Evolutionary conservation across 2,329 filamentous ascomycete genomes (phyloP), one percentile per base, ranked within the genome.

Genomic region (Huntiella omanensis): DNA sequence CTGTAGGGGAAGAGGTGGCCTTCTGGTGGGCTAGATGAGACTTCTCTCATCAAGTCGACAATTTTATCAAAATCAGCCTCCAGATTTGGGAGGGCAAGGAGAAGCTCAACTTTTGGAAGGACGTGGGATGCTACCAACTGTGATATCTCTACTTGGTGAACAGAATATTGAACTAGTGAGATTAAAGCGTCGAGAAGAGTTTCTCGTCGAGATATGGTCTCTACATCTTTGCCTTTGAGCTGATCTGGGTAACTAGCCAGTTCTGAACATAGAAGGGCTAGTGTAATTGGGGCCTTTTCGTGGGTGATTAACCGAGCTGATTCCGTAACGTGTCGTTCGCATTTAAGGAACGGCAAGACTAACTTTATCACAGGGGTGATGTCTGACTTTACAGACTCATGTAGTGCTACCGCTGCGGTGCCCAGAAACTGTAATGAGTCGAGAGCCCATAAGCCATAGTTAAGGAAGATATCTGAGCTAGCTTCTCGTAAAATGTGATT

Each of bases 381-480:
- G 15, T 59, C 58, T 34, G 52, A 55, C 12, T 55, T 55, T 46
- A 54, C 53, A 40, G 53, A 34, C 35, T 55, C 45, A 34, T 59
- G 58, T 59, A 65, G 63, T 51, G 57, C 56, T 28, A 58, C 60
- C 48, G 66, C 63, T 8, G 60, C 55, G 15, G 59, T 54, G 43
- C 64, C 60, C 28, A 72, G 55, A 37, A 64, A 60, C 33, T 67
- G 59, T 51, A 66, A 57, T 5, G 62, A 61, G 53, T 75, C 71
- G 49, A 72, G 56, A 10, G 73, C 56, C 69, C 69, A 73, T 10
- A 65, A 61, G 0, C 62, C 55, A 48, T 60, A 60, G 50, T 66
- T 66, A 13, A 49, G 17, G 7, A 49, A 43, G 7, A 56, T 55
- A 37, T 59, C 62, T 2, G 54, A 55, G 4, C 56, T 45, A 13